Percentiles rank a stretch among this genome's conserved stretches.
phyloP scores from a whole-genome alignment of 2,329 filamentous ascomycete genomes.

The Cytospora piceicola region DNA sequence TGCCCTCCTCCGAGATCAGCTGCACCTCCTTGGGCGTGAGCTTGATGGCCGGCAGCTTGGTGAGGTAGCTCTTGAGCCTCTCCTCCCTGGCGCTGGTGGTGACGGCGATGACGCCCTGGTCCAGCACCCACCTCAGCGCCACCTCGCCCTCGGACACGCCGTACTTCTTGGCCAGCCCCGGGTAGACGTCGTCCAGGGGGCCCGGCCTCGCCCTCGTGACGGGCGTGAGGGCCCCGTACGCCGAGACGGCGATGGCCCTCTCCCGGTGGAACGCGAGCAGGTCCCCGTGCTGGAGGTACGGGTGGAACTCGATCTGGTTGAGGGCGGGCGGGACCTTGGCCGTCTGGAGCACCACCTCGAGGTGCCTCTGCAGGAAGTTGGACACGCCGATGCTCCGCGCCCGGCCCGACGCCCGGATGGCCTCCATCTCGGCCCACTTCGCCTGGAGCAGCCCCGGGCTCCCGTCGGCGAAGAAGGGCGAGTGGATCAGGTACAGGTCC shows the following conservation, averaged over 20 bases:
- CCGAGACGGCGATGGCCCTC: constrained; percentile 44
- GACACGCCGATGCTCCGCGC: constrained; percentile 76
- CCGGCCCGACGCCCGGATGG: constrained; percentile 68
- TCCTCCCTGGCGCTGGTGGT: constrained; percentile 64
- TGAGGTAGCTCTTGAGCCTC: constrained; percentile 59
- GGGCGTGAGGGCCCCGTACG: constrained; percentile 38
- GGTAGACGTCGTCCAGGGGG: constrained; percentile 57
- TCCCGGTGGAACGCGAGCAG: constrained; percentile 46
- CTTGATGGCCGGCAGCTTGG: constrained; percentile 58
- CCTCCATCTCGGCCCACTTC: constrained; percentile 64
- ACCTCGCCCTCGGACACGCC: constrained; percentile 57
- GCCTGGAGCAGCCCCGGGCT: constrained; percentile 58
- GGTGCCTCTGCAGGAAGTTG: constrained; percentile 66
- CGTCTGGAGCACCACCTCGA: constrained; percentile 60
- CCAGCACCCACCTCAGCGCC: constrained; percentile 60
- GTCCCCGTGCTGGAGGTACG: constrained; percentile 68
- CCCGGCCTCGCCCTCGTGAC: constrained; percentile 54
- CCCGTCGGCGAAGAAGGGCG: constrained; percentile 55
- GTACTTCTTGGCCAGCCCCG: constrained; percentile 54
- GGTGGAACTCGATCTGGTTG: constrained; percentile 84
- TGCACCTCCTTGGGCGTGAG: constrained; percentile 62
- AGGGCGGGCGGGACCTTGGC: constrained; percentile 67
- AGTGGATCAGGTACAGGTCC: constrained; percentile 70
- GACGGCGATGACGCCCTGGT: constrained; percentile 61
- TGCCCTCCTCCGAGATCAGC: constrained; percentile 58